Conservation (phyloP, 2,329 filamentous ascomycete genomes). For the Nemania sp. region DNA sequence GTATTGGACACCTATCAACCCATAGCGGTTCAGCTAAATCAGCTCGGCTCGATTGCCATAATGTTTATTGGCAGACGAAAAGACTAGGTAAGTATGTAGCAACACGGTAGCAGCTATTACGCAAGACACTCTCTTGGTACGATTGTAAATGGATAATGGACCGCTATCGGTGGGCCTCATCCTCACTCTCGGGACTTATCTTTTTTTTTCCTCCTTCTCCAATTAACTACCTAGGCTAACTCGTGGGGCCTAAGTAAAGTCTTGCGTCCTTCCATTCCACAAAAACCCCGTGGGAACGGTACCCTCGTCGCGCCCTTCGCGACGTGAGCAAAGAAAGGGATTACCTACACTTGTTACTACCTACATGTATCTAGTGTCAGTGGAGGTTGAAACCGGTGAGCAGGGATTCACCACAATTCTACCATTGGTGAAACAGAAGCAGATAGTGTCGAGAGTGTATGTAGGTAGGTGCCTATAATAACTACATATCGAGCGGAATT, state of each 20-base stretch:
- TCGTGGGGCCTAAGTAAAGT: background rate
- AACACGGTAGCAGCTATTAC: background rate
- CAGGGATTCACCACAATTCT: conserved; percentile 16
- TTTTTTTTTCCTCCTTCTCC: background rate
- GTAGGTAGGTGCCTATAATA: background rate
- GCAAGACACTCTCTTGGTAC: conserved; percentile 4
- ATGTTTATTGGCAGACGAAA: conserved; percentile 19
- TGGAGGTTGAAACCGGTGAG: conserved; percentile 27
- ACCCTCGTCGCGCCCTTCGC: background rate
- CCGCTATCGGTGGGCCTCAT: conserved; percentile 9
- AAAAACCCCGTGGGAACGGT: conserved; percentile 4
- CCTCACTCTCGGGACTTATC: conserved; percentile 20
- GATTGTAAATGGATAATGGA: background rate
- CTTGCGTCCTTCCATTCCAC: conserved; percentile 13
- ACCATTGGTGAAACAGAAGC: conserved; percentile 17
- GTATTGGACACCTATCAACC: conserved; percentile 8
- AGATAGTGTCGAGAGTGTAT: background rate
- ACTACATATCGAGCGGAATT: conserved; percentile 3
- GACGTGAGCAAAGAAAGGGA: background rate
- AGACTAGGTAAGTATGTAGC: background rate
- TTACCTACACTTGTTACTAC: too few species aligned
- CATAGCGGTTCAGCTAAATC: conserved; percentile 3
- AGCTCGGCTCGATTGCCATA: background rate
- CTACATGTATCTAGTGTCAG: background rate
- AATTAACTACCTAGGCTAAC: background rate